A percentile compares a stretch with the other conserved stretches of the same genome.
phyloP scores from a whole-genome alignment of 2,329 filamentous ascomycete species.

The Ceratocystis eucalypticola region DNA sequence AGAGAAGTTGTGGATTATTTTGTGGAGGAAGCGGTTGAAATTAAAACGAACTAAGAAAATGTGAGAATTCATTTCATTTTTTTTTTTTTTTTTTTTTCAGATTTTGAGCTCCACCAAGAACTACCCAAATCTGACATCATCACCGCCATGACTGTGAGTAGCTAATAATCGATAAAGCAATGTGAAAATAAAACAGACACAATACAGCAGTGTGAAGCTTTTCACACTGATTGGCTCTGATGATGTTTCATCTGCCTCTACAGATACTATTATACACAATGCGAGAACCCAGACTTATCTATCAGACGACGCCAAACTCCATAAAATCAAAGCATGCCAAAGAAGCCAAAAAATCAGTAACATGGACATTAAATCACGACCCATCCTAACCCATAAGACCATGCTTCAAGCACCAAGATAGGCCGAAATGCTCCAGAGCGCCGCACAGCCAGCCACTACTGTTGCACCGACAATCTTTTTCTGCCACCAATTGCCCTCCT shows the following conservation, averaged over 20 bases:
- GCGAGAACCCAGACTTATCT: not conserved
- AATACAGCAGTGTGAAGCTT: too few species aligned
- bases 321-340: not conserved
- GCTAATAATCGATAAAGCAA: not conserved
- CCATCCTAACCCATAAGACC: not conserved
- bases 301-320: slow-evolving; percentile 5
- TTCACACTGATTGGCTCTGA: too few species aligned
- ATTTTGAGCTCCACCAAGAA: not conserved
- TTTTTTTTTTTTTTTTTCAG: not conserved
- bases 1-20: not conserved
- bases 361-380: not conserved
- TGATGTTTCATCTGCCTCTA: not conserved
- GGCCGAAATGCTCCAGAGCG: slow-evolving; percentile 45
- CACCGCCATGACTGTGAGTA: not conserved
- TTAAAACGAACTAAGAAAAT: not conserved
- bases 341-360: not conserved
- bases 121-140: slow-evolving; percentile 5
- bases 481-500: slow-evolving; percentile 52
- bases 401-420: slow-evolving; percentile 29
- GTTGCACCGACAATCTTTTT: slow-evolving; percentile 51
- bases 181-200: not conserved
- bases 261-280: not conserved
- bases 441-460: slow-evolving; percentile 46
- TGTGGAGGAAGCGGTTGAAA: not conserved
- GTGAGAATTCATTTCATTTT: not conserved